phyloP scores from a whole-genome alignment of 2,329 filamentous ascomycete genomes.

The Verticillium isaacii region DNA sequence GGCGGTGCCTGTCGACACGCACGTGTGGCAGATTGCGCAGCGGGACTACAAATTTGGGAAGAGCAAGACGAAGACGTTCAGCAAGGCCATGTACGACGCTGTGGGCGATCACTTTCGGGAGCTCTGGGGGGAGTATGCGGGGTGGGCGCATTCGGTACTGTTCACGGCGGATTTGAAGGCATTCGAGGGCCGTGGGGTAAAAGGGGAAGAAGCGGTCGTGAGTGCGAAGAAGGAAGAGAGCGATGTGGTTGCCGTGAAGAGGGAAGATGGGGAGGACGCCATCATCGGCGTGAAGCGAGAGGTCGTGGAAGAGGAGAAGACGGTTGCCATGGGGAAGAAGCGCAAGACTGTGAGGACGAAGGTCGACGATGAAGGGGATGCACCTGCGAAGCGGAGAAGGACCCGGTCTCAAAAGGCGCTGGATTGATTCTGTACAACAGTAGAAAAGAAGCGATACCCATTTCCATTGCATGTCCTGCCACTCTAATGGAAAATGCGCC shows the following conservation, averaged over 20 bases:
- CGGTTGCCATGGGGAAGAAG: constrained; percentile 6
- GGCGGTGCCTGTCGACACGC: constrained; percentile 92
- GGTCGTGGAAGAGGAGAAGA: constrained; percentile 22
- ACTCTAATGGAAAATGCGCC: too few species aligned
- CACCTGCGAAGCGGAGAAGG: constrained; percentile 9
- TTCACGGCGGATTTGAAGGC: constrained; percentile 89
- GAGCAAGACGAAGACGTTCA: constrained; percentile 77
- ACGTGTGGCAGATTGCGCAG: constrained; percentile 98
- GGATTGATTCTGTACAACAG: background rate
- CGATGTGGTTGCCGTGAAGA: constrained; percentile 16
- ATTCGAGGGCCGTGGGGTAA: constrained; percentile 60
- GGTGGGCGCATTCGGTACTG: constrained; percentile 95
- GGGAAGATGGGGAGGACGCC: constrained; percentile 10
- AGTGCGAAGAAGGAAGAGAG: constrained; percentile 17
- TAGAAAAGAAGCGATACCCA: background rate
- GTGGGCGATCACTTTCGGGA: constrained; percentile 84
- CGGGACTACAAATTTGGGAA: constrained; percentile 91
- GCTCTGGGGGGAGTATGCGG: constrained; percentile 89
- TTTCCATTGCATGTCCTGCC: background rate
- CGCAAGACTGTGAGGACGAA: constrained; percentile 10
- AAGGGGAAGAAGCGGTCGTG: constrained; percentile 10
- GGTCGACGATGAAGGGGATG: background rate
- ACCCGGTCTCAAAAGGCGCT: constrained; percentile 9
- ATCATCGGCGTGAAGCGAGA: constrained; percentile 20
- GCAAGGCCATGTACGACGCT: constrained; percentile 82